Percentiles rank a stretch among this genome's conserved stretches.
Conservation (phyloP, 768 basidiomycete genomes). For the Trichaptum fuscoviolaceum region DNA sequence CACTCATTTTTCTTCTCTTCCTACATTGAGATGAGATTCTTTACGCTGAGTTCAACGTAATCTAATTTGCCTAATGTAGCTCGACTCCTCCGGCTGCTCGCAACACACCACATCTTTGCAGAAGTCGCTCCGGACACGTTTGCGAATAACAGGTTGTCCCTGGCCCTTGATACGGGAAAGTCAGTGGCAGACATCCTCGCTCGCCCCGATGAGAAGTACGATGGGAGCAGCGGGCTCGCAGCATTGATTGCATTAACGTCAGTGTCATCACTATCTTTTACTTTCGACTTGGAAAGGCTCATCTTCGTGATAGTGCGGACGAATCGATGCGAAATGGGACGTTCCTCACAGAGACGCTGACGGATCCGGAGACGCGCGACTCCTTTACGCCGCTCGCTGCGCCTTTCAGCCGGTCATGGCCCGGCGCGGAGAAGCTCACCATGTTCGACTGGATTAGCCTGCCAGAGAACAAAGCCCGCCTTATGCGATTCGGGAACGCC, state of each 20-base stretch:
- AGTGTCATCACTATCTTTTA: conserved; percentile 3
- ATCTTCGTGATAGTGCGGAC: not conserved
- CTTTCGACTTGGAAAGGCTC: not conserved
- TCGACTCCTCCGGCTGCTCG: conserved; percentile 69
- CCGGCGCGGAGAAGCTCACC: conserved; percentile 12
- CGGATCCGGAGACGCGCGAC: conserved; percentile 11
- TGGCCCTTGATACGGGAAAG: conserved; percentile 65
- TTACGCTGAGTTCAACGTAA: not conserved
- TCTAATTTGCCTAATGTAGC: conserved; percentile 32
- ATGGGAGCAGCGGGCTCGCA: conserved; percentile 57
- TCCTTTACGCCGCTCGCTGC: conserved; percentile 19
- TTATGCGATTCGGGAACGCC: conserved; percentile 26
- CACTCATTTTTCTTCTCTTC: not conserved
- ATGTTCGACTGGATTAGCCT: conserved; percentile 19
- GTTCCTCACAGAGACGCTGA: conserved; percentile 66
- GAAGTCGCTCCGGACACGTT: conserved; percentile 72
- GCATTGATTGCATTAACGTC: conserved; percentile 70
- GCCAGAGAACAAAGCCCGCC: conserved; percentile 15
- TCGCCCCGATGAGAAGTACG: conserved; percentile 63
- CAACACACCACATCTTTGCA: conserved; percentile 70
- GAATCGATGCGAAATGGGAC: conserved; percentile 24
- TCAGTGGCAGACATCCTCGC: conserved; percentile 41
- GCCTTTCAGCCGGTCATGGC: conserved; percentile 22
- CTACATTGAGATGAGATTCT: not conserved
- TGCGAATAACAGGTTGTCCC: conserved; percentile 63